Evolutionary conservation across 1,284 basidiomycete genomes (phyloP).

Genomic region (Melampsora americana): DNA sequence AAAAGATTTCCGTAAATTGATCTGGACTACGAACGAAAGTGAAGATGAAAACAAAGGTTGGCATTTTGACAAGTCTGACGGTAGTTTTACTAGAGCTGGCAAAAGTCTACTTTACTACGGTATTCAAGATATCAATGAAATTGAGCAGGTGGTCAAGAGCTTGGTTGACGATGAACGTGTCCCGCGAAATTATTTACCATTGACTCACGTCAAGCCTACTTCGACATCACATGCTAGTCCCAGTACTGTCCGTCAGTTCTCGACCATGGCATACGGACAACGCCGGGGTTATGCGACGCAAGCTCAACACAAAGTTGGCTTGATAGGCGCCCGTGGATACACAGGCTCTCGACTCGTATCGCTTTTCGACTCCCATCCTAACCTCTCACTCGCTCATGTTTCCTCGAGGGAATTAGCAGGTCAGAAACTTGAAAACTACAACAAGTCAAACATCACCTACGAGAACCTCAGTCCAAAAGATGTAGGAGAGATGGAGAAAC

Average conservation of each 20-base stretch:
- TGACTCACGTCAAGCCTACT: constrained; percentile 73
- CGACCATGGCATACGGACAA: constrained; percentile 57
- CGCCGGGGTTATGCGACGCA: constrained; percentile 59
- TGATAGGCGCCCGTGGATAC: constrained; percentile 93
- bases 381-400: constrained; percentile 84
- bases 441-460: constrained; percentile 71
- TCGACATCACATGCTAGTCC: constrained; percentile 58
- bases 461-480: constrained; percentile 73
- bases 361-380: constrained; percentile 78
- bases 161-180: constrained; percentile 84
- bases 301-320: constrained; percentile 77
- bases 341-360: constrained; percentile 88
- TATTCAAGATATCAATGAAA: constrained; percentile 83
- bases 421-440: constrained; percentile 73
- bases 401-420: constrained; percentile 94
- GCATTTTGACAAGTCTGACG: constrained; percentile 98
- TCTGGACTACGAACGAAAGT: constrained; percentile 93
- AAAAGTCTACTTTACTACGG: constrained; percentile 96
- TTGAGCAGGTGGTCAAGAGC: constrained; percentile 76
- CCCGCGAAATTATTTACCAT: constrained; percentile 80
- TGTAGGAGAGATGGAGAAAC: constrained; percentile 79
- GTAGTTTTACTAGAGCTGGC: constrained; percentile 91
- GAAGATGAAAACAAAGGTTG: constrained; percentile 76
- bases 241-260: constrained; percentile 53
- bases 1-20: constrained; percentile 88